Evolutionary conservation across 352 stramenopile species (phyloP).

Genomic region (Globisporangium okanoganense): DNA sequence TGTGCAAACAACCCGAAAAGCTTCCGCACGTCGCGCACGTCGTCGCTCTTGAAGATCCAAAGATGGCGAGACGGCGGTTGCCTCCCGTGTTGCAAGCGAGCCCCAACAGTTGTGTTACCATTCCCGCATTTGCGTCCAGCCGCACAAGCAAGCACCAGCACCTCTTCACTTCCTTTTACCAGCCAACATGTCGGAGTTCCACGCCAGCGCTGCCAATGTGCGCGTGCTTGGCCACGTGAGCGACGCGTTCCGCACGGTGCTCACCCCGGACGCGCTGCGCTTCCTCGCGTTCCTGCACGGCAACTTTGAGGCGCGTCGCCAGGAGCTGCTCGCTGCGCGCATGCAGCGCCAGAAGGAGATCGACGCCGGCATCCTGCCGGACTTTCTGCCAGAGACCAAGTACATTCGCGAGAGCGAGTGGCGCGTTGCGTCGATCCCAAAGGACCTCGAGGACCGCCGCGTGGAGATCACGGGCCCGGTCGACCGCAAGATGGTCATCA

Average conservation of each 20-base stretch:
- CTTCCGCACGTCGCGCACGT: conserved; percentile 8
- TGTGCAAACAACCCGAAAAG: conserved; percentile 11
- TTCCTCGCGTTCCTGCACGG: conserved; percentile 90
- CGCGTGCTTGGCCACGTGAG: conserved; percentile 81
- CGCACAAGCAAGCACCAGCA: conserved; percentile 2
- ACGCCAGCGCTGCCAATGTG: conserved; percentile 56
- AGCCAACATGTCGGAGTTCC: conserved; percentile 42
- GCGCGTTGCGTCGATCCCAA: conserved; percentile 73
- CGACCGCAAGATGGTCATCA: conserved; percentile 97
- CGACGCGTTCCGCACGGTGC: conserved; percentile 77
- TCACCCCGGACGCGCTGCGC: conserved; percentile 88
- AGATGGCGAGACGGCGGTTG: neutral
- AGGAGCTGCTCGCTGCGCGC: conserved; percentile 45
- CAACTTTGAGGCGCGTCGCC: conserved; percentile 75
- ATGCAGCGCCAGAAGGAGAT: conserved; percentile 68
- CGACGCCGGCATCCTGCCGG: conserved; percentile 83
- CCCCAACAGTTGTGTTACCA: neutral
- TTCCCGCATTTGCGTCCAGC: conserved; percentile 14
- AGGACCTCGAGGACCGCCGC: conserved; percentile 87
- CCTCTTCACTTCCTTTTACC: neutral
- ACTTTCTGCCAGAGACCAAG: conserved; percentile 84
- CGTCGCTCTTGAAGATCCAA: conserved; percentile 12
- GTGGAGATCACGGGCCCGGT: conserved; percentile 96
- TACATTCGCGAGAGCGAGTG: conserved; percentile 83
- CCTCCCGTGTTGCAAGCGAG: neutral